Conservation (phyloP, 306 rosid genomes). For the Purshia tridentata region DNA sequence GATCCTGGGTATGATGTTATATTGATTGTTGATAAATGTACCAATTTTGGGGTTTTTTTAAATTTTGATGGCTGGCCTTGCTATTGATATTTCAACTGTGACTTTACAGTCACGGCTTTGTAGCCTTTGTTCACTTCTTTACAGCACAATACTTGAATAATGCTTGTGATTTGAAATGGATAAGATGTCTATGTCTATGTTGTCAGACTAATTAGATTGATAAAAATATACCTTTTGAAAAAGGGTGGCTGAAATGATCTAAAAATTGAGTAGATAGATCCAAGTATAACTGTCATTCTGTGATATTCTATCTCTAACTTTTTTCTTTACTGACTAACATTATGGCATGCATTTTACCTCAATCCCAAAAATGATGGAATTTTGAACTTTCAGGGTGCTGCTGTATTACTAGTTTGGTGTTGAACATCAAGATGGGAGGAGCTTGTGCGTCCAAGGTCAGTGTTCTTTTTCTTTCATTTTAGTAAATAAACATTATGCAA, state of each 20-base stretch:
- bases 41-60: background rate
- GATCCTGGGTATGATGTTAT: constrained; percentile 4
- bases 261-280: constrained; percentile 1
- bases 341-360: background rate
- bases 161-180: background rate
- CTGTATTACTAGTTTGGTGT: constrained; percentile 15
- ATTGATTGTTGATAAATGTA: constrained; percentile 8
- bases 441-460: constrained; percentile 65
- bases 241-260: background rate
- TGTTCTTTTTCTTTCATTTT: background rate
- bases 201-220: background rate
- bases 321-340: constrained; percentile 17
- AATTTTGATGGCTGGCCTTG: background rate
- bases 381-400: constrained; percentile 36
- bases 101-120: background rate
- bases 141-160: constrained; percentile 7
- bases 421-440: constrained; percentile 75
- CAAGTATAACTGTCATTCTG: background rate
- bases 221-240: background rate
- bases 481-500: background rate
- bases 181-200: background rate
- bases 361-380: constrained; percentile 15
- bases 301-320: constrained; percentile 12
- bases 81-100: background rate
- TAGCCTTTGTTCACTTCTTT: background rate